Evolutionary conservation across 1,284 basidiomycete species (phyloP), one percentile per base, ranked within the genome.

Genomic region (Heterobasidion irregulare): DNA sequence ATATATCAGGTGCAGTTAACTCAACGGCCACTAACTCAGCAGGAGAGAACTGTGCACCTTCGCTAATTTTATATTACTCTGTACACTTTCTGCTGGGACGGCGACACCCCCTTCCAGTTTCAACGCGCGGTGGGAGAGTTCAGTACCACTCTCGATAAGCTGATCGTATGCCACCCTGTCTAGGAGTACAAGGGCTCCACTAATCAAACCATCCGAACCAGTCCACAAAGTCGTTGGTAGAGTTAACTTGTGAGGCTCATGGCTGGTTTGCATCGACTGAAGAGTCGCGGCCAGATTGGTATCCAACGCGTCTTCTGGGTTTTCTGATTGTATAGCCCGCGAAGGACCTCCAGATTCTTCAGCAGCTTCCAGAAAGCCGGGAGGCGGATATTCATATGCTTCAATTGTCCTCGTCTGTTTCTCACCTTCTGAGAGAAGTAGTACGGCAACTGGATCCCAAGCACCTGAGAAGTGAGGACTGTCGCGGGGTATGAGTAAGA

Each of bases 381-480:
- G 75, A 15, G 83, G 82, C 26, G 84, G 83, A 59, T 81, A 86
- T 57, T 80, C 71, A 56, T 73, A 76, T 2, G 75, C 78, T 58
- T 81, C 76, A 2, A 79, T 63, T 1, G 72, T 65, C 6, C 81
- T 74, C 7, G 71, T 68, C 26, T 67, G 65, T 6, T 69, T 68
- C 7, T 66, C 64, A 2, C 70, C 70, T 58, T 80, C 78, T 1
- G 73, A 73, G 5, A 83, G 57, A 32, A 80, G 58, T 8, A 86
- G 57, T 8, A 96, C 83, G 1, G 84, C 77, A 47, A 78, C 72
- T 0, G 92, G 86, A 66, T 95, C 91, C 66, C 78, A 84, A 9
- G 77, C 71, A 9, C 85, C 80, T 46, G 75, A 71, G 65, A 86
- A 89, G 67, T 93, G 87, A 1, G 92, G 92, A 57, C 69, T 89